Evolutionary conservation across 305 asterid species (phyloP), one percentile per base, ranked within the genome.

Genomic region (Rubia peregrina): DNA sequence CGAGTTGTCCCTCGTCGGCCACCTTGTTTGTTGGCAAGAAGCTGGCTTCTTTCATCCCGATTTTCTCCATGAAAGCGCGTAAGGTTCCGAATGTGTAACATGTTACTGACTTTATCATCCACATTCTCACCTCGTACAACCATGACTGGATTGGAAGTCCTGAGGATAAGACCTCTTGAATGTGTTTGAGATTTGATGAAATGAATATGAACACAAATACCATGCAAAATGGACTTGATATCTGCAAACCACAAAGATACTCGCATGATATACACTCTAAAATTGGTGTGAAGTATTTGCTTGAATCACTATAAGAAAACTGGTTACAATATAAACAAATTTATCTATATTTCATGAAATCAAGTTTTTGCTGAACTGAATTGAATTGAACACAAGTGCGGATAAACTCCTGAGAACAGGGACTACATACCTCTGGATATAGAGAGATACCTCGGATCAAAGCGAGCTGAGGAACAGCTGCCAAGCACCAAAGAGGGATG

Each of bases 61-160:
- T 4, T 21, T 64, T 77, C 69, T 81, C 88, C 83, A 76, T 9
- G 2, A 73, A 10, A 6, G 80, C 81, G 33, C 84, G 76, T 44
- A 88, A 13, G 4, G 77, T 71, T 74, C 92, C 96, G 17, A 75
- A 86, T 2, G 79, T 24, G 71, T 62, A 80, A 61, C 79, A 49
- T 57, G 91, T 83, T 17, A 84, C 71, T 2, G 89, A 81, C 73
- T 76, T 84, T 56, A 88, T 83, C 91, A 86, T 83, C 95, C 92
- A 88, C 7, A 85, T 75, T 24, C 92, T 73, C n/a, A 83, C 81
- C 71, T 88, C 95, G 46, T 73, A 68, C 49, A 61, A 24, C 91
- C 92, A 90, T 46, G 81, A 49, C 42, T 65, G 70, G 22, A 83
- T 63, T 9, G 90, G 65, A 38, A 79, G 49, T n/a, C 89, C 83